Conservation (phyloP, 257 asterid genomes). For the Thymus quinquecostatus region DNA sequence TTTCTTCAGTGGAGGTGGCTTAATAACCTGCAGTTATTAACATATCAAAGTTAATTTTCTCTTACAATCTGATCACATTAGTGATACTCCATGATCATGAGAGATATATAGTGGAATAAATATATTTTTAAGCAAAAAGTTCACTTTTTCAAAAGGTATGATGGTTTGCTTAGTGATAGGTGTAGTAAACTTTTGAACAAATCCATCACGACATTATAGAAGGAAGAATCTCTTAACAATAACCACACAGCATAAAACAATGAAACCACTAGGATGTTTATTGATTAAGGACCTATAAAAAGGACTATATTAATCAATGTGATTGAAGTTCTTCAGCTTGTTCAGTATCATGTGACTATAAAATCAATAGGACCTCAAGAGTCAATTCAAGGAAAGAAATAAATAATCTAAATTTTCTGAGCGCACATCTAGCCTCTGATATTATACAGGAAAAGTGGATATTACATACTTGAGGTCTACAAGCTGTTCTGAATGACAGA, state of each 20-base stretch:
- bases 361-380: constrained; percentile 9
- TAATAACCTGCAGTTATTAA: constrained; percentile 63
- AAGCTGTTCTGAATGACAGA: constrained; percentile 80
- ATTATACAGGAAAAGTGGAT: not conserved
- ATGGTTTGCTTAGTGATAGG: too few species aligned
- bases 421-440: constrained; percentile 8
- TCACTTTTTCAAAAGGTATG: too few species aligned
- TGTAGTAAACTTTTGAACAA: too few species aligned
- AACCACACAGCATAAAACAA: too few species aligned
- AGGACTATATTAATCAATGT: not conserved
- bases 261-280: too few species aligned
- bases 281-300: not conserved
- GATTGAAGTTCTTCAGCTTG: constrained; percentile 10
- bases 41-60: constrained; percentile 14
- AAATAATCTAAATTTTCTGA: not conserved
- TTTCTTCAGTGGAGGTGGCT: constrained; percentile 60
- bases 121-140: not conserved
- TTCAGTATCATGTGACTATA: not conserved
- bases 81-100: not conserved
- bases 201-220: too few species aligned
- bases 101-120: not conserved
- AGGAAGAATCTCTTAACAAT: too few species aligned
- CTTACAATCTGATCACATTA: constrained; percentile 8
- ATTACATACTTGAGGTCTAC: constrained; percentile 81
- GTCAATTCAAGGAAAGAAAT: not conserved